These are phyloP conservation scores for Elaeagnus macrophylla DNA, from an alignment of 306 rosid genomes.

Conservation along the genomic window DNA sequence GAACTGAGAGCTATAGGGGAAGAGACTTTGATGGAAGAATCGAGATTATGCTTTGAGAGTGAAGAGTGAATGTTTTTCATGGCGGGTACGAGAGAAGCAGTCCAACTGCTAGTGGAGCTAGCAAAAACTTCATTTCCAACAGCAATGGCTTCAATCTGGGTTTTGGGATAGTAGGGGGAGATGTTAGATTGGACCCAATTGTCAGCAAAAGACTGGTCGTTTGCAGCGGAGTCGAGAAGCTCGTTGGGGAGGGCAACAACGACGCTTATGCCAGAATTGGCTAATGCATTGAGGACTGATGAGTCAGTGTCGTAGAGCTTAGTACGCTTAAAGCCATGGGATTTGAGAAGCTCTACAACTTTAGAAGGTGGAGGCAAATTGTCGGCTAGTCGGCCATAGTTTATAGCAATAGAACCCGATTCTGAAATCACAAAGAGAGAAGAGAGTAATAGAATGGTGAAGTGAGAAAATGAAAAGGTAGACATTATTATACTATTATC, in stretches of 20 bases:
- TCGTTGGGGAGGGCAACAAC: slow-evolving; percentile 59
- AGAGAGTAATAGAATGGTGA: slow-evolving; percentile 18
- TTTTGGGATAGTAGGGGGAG: slow-evolving; percentile 41
- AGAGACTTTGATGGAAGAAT: slow-evolving; percentile 43
- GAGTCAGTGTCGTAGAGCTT: slow-evolving; percentile 75
- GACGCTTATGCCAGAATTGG: slow-evolving; percentile 46
- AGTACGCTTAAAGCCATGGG: slow-evolving; percentile 45
- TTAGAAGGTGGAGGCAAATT: slow-evolving; percentile 45
- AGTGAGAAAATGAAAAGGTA: slow-evolving; percentile 6
- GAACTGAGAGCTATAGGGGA: slow-evolving; percentile 66
- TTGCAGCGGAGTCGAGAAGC: slow-evolving; percentile 54
- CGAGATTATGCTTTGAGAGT: slow-evolving; percentile 25
- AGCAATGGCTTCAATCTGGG: slow-evolving; percentile 63
- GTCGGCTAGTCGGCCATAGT: slow-evolving; percentile 70
- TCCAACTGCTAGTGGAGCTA: slow-evolving; percentile 47
- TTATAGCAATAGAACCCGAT: slow-evolving; percentile 52
- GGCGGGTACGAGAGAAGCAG: slow-evolving; percentile 61
- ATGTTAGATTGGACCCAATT: slow-evolving; percentile 62
- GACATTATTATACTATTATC: slow-evolving; percentile 27
- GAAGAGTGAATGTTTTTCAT: slow-evolving; percentile 59
- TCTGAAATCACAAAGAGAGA: slow-evolving; percentile 17
- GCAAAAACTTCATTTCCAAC: slow-evolving; percentile 83
- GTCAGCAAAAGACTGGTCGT: slow-evolving; percentile 57
- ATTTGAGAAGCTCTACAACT: slow-evolving; percentile 54
- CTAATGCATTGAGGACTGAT: slow-evolving; percentile 44